A percentile compares a stretch with the other conserved stretches of the same genome.
These are phyloP conservation scores for Paralagenidium karlingii DNA, from an alignment of 352 stramenopile genomes.

Conservation along the genomic window DNA sequence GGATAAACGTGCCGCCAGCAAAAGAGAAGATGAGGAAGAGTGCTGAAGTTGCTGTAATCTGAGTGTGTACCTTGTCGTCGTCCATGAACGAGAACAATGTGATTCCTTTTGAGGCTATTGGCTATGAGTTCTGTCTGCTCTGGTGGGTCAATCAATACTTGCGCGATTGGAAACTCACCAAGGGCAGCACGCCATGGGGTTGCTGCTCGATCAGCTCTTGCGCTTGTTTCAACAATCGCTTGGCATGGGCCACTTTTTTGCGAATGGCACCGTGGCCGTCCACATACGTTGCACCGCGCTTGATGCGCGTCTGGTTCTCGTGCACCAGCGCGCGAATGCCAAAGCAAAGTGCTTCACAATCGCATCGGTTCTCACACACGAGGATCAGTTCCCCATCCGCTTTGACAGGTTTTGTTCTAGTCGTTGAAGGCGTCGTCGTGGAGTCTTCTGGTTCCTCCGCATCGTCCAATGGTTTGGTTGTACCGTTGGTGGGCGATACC, in stretches of 20 bases:
- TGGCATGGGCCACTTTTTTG: slow-evolving; percentile 45
- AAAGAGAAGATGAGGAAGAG: too few relatives aligned
- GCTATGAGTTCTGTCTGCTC: too few relatives aligned
- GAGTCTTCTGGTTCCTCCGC: background rate
- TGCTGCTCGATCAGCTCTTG: slow-evolving; percentile 26
- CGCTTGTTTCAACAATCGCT: slow-evolving; percentile 38
- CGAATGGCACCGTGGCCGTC: slow-evolving; percentile 50
- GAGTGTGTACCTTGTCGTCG: too few relatives aligned
- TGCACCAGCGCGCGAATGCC: slow-evolving; percentile 29
- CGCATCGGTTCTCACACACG: slow-evolving; percentile 42
- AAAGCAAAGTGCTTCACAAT: slow-evolving; percentile 42
- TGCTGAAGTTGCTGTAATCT: too few relatives aligned
- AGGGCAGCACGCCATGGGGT: too few relatives aligned
- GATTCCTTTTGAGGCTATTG: too few relatives aligned
- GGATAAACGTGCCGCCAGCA: too few relatives aligned
- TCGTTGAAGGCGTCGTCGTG: slow-evolving; percentile 1
- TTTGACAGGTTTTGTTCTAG: too few relatives aligned
- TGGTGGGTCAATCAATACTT: too few relatives aligned
- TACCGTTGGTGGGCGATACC: too few relatives aligned
- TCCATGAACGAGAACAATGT: too few relatives aligned
- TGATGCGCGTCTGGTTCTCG: slow-evolving; percentile 22
- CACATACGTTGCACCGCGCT: slow-evolving; percentile 34
- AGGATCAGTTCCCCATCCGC: slow-evolving; percentile 29
- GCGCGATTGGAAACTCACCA: too few relatives aligned
- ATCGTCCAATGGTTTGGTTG: background rate